These are phyloP conservation scores for Verticillium albo-atrum DNA, from an alignment of 2,329 filamentous ascomycete genomes.

Conservation along the genomic window DNA sequence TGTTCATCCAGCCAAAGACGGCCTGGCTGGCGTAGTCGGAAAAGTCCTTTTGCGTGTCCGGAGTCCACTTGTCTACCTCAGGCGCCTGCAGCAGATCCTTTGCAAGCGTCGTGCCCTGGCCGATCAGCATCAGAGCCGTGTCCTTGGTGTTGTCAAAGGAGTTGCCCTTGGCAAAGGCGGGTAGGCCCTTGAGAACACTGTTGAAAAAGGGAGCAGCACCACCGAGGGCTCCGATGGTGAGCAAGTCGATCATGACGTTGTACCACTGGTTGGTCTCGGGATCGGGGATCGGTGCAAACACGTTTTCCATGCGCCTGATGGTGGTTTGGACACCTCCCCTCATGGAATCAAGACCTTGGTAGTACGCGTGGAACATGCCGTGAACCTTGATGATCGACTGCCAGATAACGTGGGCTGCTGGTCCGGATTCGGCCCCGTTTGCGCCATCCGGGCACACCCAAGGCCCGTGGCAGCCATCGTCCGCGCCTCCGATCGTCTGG, in stretches of 20 bases:
- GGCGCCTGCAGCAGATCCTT: conserved; percentile 16
- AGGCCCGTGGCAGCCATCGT: too few relatives aligned
- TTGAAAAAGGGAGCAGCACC: conserved; percentile 22
- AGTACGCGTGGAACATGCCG: too few relatives aligned
- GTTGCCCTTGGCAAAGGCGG: conserved; percentile 10
- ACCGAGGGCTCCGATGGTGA: conserved; percentile 20
- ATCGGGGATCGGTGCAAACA: conserved; percentile 21
- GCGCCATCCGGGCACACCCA: too few relatives aligned
- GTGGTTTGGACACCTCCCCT: too few relatives aligned
- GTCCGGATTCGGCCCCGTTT: too few relatives aligned
- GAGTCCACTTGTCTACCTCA: conserved; percentile 17
- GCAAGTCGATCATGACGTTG: conserved; percentile 21
- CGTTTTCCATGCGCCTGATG: conserved; percentile 16
- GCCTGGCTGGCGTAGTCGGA: conserved; percentile 20
- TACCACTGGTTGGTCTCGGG: conserved; percentile 17
- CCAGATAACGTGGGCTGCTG: too few relatives aligned
- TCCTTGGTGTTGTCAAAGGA: conserved; percentile 19
- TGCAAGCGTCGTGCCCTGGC: conserved; percentile 18
- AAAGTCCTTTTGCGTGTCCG: conserved; percentile 18
- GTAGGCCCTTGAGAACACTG: conserved; percentile 14
- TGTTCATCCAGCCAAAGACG: conserved; percentile 19
- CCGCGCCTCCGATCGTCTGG: too few relatives aligned
- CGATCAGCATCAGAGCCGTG: conserved; percentile 18
- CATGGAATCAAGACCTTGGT: too few relatives aligned
- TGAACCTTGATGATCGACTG: too few relatives aligned